A percentile compares a stretch with the other conserved stretches of the same genome.
phyloP scores from a whole-genome alignment of 2,329 filamentous ascomycete species.

The Alternaria arbusti region DNA sequence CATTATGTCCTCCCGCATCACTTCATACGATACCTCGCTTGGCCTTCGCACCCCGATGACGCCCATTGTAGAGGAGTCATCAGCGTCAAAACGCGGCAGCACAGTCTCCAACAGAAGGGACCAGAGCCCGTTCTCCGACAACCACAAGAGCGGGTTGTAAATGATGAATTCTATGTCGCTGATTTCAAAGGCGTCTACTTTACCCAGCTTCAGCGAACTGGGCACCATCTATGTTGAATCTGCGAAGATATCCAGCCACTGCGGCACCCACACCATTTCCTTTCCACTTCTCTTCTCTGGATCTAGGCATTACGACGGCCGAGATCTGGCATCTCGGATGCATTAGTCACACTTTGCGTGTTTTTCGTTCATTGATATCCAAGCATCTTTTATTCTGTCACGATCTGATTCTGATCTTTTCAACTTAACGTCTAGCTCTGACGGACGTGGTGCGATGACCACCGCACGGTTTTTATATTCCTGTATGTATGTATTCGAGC shows the following conservation, averaged over 20 bases:
- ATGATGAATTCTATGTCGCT: not conserved
- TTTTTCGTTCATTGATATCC: conserved; percentile 5
- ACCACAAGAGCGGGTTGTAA: conserved; percentile 38
- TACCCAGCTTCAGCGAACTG: not conserved
- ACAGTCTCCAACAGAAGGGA: conserved; percentile 35
- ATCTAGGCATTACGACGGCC: not conserved
- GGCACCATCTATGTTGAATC: not conserved
- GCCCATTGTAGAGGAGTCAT: conserved; percentile 56
- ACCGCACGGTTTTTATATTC: conserved; percentile 5
- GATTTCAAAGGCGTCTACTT: not conserved
- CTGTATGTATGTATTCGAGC: conserved; percentile 9
- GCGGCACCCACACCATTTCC: conserved; percentile 7
- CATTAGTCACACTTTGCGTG: not conserved
- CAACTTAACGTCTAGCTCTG: conserved; percentile 5
- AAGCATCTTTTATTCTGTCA: conserved; percentile 3
- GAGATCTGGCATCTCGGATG: conserved; percentile 16
- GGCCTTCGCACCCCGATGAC: conserved; percentile 46
- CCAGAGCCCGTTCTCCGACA: conserved; percentile 45
- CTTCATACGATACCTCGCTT: conserved; percentile 36
- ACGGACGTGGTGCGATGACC: conserved; percentile 6
- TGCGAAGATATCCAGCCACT: conserved; percentile 7
- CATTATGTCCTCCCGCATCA: conserved; percentile 37
- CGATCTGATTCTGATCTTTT: not conserved
- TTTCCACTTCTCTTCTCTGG: conserved; percentile 6
- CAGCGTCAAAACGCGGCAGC: conserved; percentile 46